phyloP scores from a whole-genome alignment of 176 grass and related monocot genomes.

The Oryza australiensis region DNA sequence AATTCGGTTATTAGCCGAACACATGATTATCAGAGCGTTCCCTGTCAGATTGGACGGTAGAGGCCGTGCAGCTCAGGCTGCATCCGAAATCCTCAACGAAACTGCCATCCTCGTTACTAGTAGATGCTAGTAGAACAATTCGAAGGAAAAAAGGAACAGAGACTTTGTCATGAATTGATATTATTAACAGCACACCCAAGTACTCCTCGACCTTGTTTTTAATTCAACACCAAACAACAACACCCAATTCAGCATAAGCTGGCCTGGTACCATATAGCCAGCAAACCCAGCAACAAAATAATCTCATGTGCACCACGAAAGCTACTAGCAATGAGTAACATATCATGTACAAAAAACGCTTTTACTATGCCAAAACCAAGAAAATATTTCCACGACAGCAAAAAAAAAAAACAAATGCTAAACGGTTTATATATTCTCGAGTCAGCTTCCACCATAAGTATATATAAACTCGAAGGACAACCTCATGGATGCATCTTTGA shows the following conservation, averaged over 20 bases:
- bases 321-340: not conserved
- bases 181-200: not conserved
- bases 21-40: not conserved
- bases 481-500: not conserved
- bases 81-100: not conserved
- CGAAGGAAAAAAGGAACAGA: not conserved
- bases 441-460: slow-evolving; percentile 7
- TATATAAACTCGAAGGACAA: slow-evolving; percentile 10
- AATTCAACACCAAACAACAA: not conserved
- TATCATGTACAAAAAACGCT: slow-evolving; percentile 32
- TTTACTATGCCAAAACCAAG: slow-evolving; percentile 3
- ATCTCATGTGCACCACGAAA: slow-evolving; percentile 23
- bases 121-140: not conserved
- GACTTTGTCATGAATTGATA: not conserved
- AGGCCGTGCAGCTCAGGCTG: too few relatives aligned
- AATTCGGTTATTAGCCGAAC: not conserved
- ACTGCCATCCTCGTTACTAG: not conserved
- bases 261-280: not conserved
- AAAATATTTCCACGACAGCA: slow-evolving; percentile 16
- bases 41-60: not conserved
- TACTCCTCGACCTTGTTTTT: not conserved
- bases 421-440: not conserved
- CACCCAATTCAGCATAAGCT: not conserved
- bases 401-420: slow-evolving; percentile 13
- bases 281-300: slow-evolving; percentile 14